Percentiles rank a stretch among this genome's conserved stretches.
These are phyloP conservation scores for Aspergillus udagawae DNA, from an alignment of 2,329 filamentous ascomycete genomes.

Conservation along the genomic window DNA sequence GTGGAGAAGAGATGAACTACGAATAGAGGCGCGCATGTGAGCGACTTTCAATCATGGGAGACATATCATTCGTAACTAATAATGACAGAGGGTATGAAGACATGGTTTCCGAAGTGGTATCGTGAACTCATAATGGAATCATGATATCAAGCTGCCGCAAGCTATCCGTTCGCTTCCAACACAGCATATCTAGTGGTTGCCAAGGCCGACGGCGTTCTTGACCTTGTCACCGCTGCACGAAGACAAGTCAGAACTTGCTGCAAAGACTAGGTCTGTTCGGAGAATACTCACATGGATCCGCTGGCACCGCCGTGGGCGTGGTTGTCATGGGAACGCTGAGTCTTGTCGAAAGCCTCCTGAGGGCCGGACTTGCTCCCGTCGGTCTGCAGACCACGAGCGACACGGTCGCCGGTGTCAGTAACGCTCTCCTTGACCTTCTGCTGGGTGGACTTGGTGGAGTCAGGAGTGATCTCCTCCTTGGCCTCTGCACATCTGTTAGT, in stretches of 20 bases:
- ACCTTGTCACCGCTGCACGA: conserved; percentile 38
- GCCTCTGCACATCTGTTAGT: conserved; percentile 44
- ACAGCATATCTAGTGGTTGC: conserved; percentile 22
- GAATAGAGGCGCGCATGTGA: not conserved
- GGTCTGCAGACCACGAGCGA: conserved; percentile 48
- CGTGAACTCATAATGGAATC: conserved; percentile 20
- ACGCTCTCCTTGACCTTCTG: conserved; percentile 55
- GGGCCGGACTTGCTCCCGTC: conserved; percentile 53
- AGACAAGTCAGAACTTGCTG: conserved; percentile 7
- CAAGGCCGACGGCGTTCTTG: conserved; percentile 41
- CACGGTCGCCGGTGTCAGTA: conserved; percentile 55
- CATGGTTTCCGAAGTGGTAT: conserved; percentile 20
- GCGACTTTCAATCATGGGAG: not conserved
- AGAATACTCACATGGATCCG: conserved; percentile 37
- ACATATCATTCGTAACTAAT: conserved; percentile 7
- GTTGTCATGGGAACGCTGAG: conserved; percentile 44
- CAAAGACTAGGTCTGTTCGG: not conserved
- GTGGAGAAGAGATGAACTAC: conserved; percentile 44
- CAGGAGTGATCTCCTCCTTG: conserved; percentile 54
- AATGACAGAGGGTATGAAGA: conserved; percentile 3
- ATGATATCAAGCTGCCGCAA: conserved; percentile 11
- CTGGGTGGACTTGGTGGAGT: conserved; percentile 58
- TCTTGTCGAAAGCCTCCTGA: conserved; percentile 52
- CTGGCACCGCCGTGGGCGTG: conserved; percentile 34
- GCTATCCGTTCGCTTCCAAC: not conserved